Percentiles rank a stretch among this genome's conserved stretches.
Evolutionary conservation across 176 grass and related monocot genomes (phyloP).

Genomic region (Oryza longistaminata): DNA sequence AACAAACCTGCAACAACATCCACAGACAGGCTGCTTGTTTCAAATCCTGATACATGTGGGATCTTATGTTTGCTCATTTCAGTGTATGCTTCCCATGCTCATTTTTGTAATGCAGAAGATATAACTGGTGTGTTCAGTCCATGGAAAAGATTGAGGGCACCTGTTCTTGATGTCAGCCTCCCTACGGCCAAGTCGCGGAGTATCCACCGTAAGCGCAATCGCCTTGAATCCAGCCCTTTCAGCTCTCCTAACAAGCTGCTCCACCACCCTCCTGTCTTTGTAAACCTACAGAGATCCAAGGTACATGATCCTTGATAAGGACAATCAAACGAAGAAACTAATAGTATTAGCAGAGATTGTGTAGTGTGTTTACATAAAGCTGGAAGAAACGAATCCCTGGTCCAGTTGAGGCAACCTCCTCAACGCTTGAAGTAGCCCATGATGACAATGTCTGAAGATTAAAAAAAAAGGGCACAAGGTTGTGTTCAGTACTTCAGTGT

Average conservation of each 20-base stretch:
- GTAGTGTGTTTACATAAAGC: conserved; percentile 64
- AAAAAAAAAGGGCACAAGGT: neutral
- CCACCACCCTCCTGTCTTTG: conserved; percentile 88
- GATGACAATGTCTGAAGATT: conserved; percentile 83
- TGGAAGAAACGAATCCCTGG: conserved; percentile 98
- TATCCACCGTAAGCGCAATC: conserved; percentile 93
- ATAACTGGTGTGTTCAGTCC: neutral
- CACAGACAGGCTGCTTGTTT: neutral
- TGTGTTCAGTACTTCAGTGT: conserved; percentile 12
- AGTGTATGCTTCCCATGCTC: neutral
- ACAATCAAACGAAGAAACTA: neutral
- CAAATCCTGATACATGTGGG: neutral
- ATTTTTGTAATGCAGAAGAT: neutral
- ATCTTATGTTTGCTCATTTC: neutral
- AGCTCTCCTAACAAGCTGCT: conserved; percentile 88
- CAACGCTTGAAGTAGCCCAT: conserved; percentile 98
- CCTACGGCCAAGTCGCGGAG: conserved; percentile 86
- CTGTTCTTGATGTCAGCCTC: conserved; percentile 99
- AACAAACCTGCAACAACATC: conserved; percentile 59
- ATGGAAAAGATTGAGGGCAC: conserved; percentile 31
- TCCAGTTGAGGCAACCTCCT: conserved; percentile 95
- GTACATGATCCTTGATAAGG: neutral
- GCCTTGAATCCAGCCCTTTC: conserved; percentile 98
- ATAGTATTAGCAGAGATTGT: neutral
- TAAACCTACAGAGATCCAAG: conserved; percentile 63